These are phyloP conservation scores for Hericium erinaceus DNA, from an alignment of 768 basidiomycete genomes.

Conservation along the genomic window DNA sequence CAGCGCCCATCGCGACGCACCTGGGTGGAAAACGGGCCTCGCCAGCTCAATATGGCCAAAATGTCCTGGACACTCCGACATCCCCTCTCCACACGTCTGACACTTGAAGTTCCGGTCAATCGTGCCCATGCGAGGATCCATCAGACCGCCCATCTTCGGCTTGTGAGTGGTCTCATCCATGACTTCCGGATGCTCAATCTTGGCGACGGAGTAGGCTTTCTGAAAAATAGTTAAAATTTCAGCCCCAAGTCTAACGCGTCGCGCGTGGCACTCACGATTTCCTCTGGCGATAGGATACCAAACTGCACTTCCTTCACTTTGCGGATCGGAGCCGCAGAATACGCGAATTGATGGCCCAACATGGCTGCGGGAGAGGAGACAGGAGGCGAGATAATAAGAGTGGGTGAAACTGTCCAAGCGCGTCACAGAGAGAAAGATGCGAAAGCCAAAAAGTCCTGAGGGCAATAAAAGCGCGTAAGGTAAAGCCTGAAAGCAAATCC, in stretches of 20 bases:
- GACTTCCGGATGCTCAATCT: constrained; percentile 97
- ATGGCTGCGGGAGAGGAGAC: constrained; percentile 28
- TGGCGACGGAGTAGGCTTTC: constrained; percentile 99
- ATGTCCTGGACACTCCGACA: constrained; percentile 98
- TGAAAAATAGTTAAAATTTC: constrained; percentile 24
- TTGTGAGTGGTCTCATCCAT: constrained; percentile 92
- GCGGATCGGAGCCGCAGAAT: constrained; percentile 88
- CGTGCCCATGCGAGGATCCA: constrained; percentile 98
- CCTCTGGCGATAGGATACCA: constrained; percentile 96
- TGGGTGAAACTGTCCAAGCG: not conserved
- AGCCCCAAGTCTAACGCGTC: not conserved
- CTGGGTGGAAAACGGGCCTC: constrained; percentile 94
- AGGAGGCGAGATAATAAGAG: not conserved
- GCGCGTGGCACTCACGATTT: constrained; percentile 66
- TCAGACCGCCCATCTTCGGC: constrained; percentile 88
- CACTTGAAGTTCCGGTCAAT: constrained; percentile 98
- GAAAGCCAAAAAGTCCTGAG: not conserved
- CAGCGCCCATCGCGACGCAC: constrained; percentile 34
- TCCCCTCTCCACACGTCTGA: constrained; percentile 99
- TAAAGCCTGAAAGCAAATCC: constrained; percentile 3
- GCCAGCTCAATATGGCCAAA: constrained; percentile 98
- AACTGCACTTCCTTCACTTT: constrained; percentile 98
- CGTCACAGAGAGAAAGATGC: not conserved
- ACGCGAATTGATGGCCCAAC: constrained; percentile 87
- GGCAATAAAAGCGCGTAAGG: not conserved